These are phyloP conservation scores for Cardamine resedifolia DNA, from an alignment of 345 rosid species.

Conservation along the genomic window DNA sequence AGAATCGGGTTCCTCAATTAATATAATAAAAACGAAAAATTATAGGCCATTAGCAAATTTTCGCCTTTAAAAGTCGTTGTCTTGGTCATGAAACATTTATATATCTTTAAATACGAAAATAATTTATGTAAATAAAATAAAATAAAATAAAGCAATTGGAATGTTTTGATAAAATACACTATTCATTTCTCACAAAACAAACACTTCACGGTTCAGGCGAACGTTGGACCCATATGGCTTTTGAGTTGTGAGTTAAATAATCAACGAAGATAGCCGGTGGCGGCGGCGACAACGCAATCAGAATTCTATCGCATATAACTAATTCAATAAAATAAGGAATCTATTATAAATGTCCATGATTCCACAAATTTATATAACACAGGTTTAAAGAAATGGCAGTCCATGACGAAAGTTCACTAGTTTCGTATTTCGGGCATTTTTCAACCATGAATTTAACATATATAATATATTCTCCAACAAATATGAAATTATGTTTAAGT, in stretches of 20 bases:
- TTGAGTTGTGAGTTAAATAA: neutral
- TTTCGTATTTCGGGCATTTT: neutral
- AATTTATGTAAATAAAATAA: neutral
- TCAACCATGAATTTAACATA: neutral
- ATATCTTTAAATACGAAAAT: too few relatives aligned
- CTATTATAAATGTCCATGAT: neutral
- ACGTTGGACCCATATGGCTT: neutral
- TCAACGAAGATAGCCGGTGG: neutral
- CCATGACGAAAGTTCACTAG: neutral
- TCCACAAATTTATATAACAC: neutral
- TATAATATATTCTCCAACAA: neutral
- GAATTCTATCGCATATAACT: neutral
- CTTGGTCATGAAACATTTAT: too few relatives aligned
- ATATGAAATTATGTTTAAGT: neutral
- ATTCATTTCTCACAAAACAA: constrained; percentile 1
- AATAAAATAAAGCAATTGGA: neutral
- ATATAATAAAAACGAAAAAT: neutral
- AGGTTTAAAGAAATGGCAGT: neutral
- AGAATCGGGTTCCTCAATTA: constrained; percentile 20
- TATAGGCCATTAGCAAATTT: constrained; percentile 9
- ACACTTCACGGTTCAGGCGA: neutral
- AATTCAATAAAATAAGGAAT: neutral
- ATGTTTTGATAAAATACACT: neutral
- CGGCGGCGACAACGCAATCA: neutral
- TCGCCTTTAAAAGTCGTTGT: neutral